Conservation (phyloP, 805 yeast genomes). For the Helenozyma baotianmanensis region DNA sequence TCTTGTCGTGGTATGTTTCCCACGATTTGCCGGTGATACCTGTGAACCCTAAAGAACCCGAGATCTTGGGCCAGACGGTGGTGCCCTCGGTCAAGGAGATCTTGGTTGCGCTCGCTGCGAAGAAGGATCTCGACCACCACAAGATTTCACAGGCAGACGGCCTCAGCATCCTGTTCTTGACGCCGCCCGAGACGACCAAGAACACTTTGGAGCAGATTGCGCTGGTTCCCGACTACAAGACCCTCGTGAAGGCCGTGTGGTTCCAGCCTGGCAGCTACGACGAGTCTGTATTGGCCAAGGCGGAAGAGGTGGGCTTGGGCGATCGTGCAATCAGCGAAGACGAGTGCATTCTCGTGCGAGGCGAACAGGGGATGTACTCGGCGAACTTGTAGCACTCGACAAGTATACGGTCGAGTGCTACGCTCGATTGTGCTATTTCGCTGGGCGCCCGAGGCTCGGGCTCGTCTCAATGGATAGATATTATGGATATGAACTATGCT, state of each 20-base stretch:
- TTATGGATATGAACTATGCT: too few species aligned
- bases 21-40: constrained; percentile 60
- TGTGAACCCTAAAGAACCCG: constrained; percentile 52
- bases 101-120: constrained; percentile 16
- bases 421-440: too few species aligned
- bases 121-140: constrained; percentile 20
- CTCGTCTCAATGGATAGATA: too few species aligned
- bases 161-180: constrained; percentile 61
- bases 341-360: constrained; percentile 68
- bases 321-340: constrained; percentile 42
- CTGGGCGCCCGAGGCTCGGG: too few species aligned
- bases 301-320: constrained; percentile 29
- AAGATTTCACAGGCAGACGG: constrained; percentile 35
- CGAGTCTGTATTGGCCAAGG: constrained; percentile 40
- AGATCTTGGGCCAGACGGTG: constrained; percentile 44
- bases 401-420: too few species aligned
- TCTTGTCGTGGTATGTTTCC: constrained; percentile 60
- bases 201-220: constrained; percentile 32
- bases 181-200: constrained; percentile 63
- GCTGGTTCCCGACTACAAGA: constrained; percentile 35
- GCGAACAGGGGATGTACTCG: constrained; percentile 46
- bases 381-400: constrained; percentile 31
- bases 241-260: constrained; percentile 59
- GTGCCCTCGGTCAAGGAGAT: constrained; percentile 27
- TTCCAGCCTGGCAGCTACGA: constrained; percentile 81